Percentiles rank a stretch among this genome's conserved stretches.
phyloP scores from a whole-genome alignment of 805 yeast species.

The Candida golubevii region DNA sequence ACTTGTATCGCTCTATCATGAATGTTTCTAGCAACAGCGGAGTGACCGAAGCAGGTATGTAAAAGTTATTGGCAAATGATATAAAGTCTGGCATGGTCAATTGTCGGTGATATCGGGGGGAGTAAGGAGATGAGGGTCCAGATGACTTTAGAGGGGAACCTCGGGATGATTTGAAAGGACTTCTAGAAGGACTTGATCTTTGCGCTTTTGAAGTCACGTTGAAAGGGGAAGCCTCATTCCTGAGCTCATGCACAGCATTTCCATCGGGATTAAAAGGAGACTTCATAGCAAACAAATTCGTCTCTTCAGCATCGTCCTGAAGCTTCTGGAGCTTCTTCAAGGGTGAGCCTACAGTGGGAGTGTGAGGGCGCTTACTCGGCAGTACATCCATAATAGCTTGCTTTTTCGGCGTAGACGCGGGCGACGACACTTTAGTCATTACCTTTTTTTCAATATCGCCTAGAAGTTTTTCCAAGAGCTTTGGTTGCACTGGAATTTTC shows the following conservation, averaged over 20 bases:
- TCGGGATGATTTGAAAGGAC: conserved; percentile 20
- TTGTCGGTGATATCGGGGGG: conserved; percentile 15
- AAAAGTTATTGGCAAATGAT: conserved; percentile 57
- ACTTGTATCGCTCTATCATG: conserved; percentile 45
- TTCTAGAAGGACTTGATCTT: conserved; percentile 1
- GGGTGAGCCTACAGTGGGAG: conserved; percentile 36
- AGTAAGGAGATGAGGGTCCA: conserved; percentile 2
- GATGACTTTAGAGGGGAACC: conserved; percentile 8
- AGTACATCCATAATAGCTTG: conserved; percentile 13
- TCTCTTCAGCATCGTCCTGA: conserved; percentile 10
- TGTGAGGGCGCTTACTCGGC: conserved; percentile 18
- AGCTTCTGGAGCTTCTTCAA: conserved; percentile 31
- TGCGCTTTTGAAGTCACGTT: conserved; percentile 1
- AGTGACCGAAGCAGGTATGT: conserved; percentile 53
- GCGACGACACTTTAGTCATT: conserved; percentile 24
- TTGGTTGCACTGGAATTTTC: conserved; percentile 56
- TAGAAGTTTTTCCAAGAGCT: conserved; percentile 37
- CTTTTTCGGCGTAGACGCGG: conserved; percentile 16
- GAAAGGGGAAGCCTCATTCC: conserved; percentile 13
- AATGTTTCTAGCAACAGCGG: conserved; percentile 48
- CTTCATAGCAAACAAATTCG: conserved; percentile 2
- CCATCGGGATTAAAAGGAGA: conserved; percentile 14
- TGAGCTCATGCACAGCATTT: background rate
- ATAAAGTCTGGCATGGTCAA: conserved; percentile 34
- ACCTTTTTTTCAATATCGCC: conserved; percentile 43